A percentile compares a stretch with the other conserved stretches of the same genome.
Evolutionary conservation across 2,329 filamentous ascomycete genomes (phyloP).

Genomic region (Colletotrichum sp.): DNA sequence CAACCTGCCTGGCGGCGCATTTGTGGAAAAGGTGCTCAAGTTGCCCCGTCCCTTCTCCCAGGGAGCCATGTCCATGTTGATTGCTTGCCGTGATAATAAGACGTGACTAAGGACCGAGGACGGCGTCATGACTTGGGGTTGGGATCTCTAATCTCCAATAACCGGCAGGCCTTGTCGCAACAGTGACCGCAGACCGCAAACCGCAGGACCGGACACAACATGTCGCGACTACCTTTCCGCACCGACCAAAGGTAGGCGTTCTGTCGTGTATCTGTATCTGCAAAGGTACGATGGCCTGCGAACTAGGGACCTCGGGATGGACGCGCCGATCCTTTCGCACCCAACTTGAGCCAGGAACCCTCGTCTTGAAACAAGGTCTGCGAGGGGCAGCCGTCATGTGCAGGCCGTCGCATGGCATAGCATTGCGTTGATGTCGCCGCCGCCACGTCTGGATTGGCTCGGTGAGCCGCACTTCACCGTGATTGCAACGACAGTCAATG

Average conservation of each 20-base stretch:
- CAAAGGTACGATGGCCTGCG: neutral
- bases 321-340: conserved; percentile 10
- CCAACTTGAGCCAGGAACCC: conserved; percentile 16
- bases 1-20: conserved; percentile 7
- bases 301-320: conserved; percentile 12
- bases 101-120: neutral
- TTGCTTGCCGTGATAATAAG: neutral
- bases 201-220: neutral
- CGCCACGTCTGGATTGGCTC: neutral
- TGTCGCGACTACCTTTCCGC: neutral
- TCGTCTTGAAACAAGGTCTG: conserved; percentile 5
- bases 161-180: neutral
- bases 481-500: neutral
- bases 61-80: conserved; percentile 1
- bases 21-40: conserved; percentile 12
- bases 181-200: neutral
- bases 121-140: conserved; percentile 3
- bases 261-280: neutral
- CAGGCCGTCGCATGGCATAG: neutral
- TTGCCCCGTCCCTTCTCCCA: conserved; percentile 11
- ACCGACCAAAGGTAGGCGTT: neutral
- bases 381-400: neutral
- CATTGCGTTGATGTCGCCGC: neutral
- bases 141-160: neutral
- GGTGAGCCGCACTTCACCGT: conserved; percentile 12